phyloP scores from a whole-genome alignment of 2,329 filamentous ascomycete species.

The Pseudogymnoascus sp. region DNA sequence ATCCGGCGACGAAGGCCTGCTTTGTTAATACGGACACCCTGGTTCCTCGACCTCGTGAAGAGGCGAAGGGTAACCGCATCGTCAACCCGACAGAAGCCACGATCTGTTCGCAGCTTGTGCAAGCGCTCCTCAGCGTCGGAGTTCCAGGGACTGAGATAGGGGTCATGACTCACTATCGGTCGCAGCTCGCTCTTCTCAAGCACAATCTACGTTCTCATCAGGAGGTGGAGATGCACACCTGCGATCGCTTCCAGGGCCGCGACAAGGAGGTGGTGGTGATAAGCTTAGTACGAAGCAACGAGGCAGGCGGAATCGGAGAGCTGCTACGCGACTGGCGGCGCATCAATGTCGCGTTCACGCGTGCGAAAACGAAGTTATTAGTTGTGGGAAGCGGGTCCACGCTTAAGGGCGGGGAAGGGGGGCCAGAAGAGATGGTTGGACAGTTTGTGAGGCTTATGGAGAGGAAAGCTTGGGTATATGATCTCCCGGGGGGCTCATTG shows the following conservation, averaged over 20 bases:
- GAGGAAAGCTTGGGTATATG: slow-evolving; percentile 66
- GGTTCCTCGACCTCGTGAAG: slow-evolving; percentile 55
- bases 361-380: slow-evolving; percentile 84
- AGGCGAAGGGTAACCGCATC: slow-evolving; percentile 72
- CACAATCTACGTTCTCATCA: slow-evolving; percentile 53
- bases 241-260: slow-evolving; percentile 91
- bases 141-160: slow-evolving; percentile 71
- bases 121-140: slow-evolving; percentile 66
- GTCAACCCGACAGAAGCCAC: slow-evolving; percentile 78
- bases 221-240: slow-evolving; percentile 87
- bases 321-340: slow-evolving; percentile 83
- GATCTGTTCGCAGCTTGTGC: slow-evolving; percentile 71
- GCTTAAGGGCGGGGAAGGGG: slow-evolving; percentile 53
- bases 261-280: slow-evolving; percentile 92
- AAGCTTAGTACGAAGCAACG: slow-evolving; percentile 80
- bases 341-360: slow-evolving; percentile 92
- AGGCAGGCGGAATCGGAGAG: slow-evolving; percentile 75
- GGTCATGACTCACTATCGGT: slow-evolving; percentile 94
- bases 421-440: slow-evolving; percentile 62
- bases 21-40: slow-evolving; percentile 86
- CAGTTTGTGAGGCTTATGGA: slow-evolving; percentile 73
- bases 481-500: slow-evolving; percentile 56
- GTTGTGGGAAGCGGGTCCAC: slow-evolving; percentile 78
- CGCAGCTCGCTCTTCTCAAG: slow-evolving; percentile 76
- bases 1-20: slow-evolving; percentile 63